Evolutionary conservation across 768 basidiomycete genomes (phyloP).

Genomic region (Agaricus sinodeliciosus): DNA sequence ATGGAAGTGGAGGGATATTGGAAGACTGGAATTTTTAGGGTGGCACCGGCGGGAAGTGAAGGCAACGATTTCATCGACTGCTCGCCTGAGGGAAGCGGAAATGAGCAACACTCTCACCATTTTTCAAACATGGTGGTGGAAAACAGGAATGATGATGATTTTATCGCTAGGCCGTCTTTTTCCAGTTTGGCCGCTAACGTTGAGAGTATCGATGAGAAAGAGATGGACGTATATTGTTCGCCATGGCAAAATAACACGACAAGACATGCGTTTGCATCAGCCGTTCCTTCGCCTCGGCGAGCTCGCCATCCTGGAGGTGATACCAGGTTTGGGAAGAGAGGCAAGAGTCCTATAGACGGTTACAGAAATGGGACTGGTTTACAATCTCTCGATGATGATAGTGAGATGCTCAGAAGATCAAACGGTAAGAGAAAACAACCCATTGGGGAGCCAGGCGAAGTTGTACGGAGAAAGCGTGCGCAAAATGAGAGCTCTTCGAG

Average conservation of each 20-base stretch:
- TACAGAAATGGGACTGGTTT: slow-evolving; percentile 43
- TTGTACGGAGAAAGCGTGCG: slow-evolving; percentile 2
- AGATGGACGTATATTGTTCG: neutral
- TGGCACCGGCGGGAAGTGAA: too few species aligned
- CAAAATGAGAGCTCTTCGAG: slow-evolving; percentile 5
- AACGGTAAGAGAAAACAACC: slow-evolving; percentile 47
- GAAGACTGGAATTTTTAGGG: slow-evolving; percentile 9
- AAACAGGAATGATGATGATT: slow-evolving; percentile 1
- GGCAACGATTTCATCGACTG: too few species aligned
- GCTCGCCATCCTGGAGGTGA: slow-evolving; percentile 1
- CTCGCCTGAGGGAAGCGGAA: too few species aligned
- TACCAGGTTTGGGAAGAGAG: slow-evolving; percentile 42
- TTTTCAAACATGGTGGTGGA: neutral
- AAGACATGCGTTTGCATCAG: neutral
- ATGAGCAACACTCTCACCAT: too few species aligned
- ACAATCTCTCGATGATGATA: slow-evolving; percentile 33
- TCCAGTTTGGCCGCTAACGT: neutral
- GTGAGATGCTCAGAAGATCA: slow-evolving; percentile 56
- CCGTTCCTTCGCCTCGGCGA: neutral
- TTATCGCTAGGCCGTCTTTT: neutral
- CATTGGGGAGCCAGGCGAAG: slow-evolving; percentile 3
- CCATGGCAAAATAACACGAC: neutral
- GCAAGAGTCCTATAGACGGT: slow-evolving; percentile 67
- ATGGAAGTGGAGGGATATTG: neutral
- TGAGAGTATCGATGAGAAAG: neutral